Conservation (phyloP, 495 filamentous ascomycete genomes). For the Echria macrotheca region DNA sequence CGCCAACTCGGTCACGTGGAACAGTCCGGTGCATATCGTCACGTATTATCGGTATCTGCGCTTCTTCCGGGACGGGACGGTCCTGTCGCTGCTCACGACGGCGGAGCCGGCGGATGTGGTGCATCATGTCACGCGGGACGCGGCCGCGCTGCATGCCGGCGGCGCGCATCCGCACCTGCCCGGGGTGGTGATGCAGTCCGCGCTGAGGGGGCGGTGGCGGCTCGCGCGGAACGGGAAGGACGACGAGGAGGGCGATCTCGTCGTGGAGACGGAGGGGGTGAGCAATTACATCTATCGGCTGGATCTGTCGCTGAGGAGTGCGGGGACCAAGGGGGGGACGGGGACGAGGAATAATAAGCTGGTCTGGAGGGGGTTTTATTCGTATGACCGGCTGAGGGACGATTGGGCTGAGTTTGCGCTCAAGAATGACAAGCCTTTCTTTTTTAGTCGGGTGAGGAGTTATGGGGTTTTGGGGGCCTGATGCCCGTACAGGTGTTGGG, state of each 20-base stretch:
- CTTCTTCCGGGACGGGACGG: constrained; percentile 86
- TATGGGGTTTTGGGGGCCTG: constrained; percentile 46
- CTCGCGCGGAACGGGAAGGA: constrained; percentile 24
- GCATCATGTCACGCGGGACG: constrained; percentile 53
- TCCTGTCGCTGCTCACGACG: constrained; percentile 70
- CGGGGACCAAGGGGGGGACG: constrained; percentile 43
- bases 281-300: constrained; percentile 77
- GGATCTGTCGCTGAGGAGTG: constrained; percentile 60
- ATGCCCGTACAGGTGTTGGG: neutral
- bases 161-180: constrained; percentile 29
- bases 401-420: constrained; percentile 84
- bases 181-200: constrained; percentile 29
- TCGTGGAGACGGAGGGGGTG: constrained; percentile 82
- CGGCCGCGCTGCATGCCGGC: constrained; percentile 24
- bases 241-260: constrained; percentile 58
- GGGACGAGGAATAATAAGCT: constrained; percentile 72
- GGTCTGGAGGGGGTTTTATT: constrained; percentile 85
- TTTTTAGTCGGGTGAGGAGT: constrained; percentile 80
- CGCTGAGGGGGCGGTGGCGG: constrained; percentile 36
- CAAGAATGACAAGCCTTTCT: constrained; percentile 78
- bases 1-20: constrained; percentile 58
- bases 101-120: constrained; percentile 81
- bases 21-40: constrained; percentile 86
- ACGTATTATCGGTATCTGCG: constrained; percentile 97
- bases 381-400: constrained; percentile 81